Conservation (phyloP, 2,329 filamentous ascomycete species). For the Scorias spongiosa region DNA sequence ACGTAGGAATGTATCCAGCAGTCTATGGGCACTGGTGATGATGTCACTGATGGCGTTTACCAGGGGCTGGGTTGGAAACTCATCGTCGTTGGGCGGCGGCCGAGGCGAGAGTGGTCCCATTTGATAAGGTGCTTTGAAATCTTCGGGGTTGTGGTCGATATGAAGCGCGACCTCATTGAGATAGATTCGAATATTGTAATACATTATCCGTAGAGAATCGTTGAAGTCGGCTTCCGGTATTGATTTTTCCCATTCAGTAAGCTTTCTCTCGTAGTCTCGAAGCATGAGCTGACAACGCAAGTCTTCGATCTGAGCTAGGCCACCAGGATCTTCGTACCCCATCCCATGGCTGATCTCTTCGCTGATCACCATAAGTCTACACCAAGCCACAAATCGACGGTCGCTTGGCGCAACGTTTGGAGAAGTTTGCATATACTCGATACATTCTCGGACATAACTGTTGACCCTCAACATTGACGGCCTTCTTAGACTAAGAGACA, state of each 20-base stretch:
- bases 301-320: conserved; percentile 41
- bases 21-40: conserved; percentile 48
- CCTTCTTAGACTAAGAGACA: conserved; percentile 45
- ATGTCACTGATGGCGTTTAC: conserved; percentile 54
- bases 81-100: conserved; percentile 9
- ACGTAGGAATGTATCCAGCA: conserved; percentile 48
- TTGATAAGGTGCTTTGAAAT: conserved; percentile 33
- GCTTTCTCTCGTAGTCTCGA: conserved; percentile 47
- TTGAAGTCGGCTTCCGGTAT: conserved; percentile 24
- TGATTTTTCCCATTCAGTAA: conserved; percentile 44
- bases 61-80: conserved; percentile 38
- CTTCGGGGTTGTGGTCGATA: conserved; percentile 42
- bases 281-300: conserved; percentile 49
- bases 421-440: conserved; percentile 39
- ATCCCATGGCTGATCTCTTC: conserved; percentile 57
- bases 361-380: conserved; percentile 45
- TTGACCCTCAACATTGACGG: conserved; percentile 46
- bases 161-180: conserved; percentile 65
- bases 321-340: conserved; percentile 47
- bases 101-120: conserved; percentile 32
- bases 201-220: conserved; percentile 45
- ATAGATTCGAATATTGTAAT: conserved; percentile 52
- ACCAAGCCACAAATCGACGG: conserved; percentile 42
- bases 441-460: conserved; percentile 44
- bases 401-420: conserved; percentile 43